These are phyloP conservation scores for Epicoccum nigrum DNA, from an alignment of 2,329 filamentous ascomycete genomes.

Conservation along the genomic window DNA sequence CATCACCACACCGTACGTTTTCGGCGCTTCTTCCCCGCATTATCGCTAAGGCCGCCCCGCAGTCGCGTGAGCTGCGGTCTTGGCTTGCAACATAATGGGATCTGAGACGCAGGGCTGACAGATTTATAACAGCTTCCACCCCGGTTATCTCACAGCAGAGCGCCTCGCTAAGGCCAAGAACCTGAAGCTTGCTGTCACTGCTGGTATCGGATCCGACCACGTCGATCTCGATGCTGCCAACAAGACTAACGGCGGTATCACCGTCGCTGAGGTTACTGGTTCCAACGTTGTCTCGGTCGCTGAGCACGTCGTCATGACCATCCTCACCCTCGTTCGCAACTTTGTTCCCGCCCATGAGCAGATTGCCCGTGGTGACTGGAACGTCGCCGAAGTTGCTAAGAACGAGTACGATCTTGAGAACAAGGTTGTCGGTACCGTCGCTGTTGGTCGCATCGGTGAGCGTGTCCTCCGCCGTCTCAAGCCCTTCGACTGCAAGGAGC, in stretches of 20 bases:
- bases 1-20: constrained; percentile 89
- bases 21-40: constrained; percentile 38
- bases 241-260: constrained; percentile 97
- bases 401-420: constrained; percentile 97
- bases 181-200: constrained; percentile 94
- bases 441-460: constrained; percentile 96
- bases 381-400: constrained; percentile 95
- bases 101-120: constrained; percentile 9
- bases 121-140: constrained; percentile 78
- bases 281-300: constrained; percentile 98
- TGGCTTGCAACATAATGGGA: constrained; percentile 4
- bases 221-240: constrained; percentile 97
- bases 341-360: constrained; percentile 97
- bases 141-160: constrained; percentile 95
- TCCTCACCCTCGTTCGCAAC: constrained; percentile 94
- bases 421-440: constrained; percentile 98
- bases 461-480: constrained; percentile 95
- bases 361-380: constrained; percentile 87
- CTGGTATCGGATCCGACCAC: constrained; percentile 97
- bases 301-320: constrained; percentile 99
- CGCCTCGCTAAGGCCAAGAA: constrained; percentile 98
- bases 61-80: constrained; percentile 15
- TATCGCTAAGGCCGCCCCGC: constrained; percentile 37
- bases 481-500: constrained; percentile 99
- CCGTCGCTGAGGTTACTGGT: constrained; percentile 95